Percentiles rank a stretch among this genome's conserved stretches.
Conservation (phyloP, 2,329 filamentous ascomycete genomes). For the Pseudocercospora fuligena region DNA sequence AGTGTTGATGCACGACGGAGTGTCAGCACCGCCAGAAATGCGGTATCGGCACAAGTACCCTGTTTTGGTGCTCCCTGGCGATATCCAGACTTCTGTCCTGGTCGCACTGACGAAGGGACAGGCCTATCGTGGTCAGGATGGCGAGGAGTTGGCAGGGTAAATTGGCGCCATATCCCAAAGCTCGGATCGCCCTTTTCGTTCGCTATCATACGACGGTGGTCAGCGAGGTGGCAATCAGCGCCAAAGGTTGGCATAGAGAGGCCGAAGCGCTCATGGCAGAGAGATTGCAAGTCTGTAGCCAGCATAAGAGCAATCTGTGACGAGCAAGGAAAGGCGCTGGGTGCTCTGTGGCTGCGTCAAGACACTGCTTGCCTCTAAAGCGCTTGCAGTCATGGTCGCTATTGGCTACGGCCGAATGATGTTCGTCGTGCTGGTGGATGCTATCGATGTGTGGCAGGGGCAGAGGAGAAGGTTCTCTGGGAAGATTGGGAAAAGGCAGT, state of each 20-base stretch:
- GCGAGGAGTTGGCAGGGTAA: slow-evolving; percentile 2
- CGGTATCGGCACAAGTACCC: neutral
- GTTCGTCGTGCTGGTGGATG: no score
- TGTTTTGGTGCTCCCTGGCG: neutral
- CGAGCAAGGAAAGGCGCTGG: no score
- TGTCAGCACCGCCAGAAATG: neutral
- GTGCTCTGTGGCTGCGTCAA: no score
- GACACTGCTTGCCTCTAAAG: no score
- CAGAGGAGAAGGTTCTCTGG: no score
- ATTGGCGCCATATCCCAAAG: neutral
- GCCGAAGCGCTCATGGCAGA: no score
- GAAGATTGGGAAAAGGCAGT: no score
- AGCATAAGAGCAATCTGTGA: no score
- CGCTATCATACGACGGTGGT: neutral
- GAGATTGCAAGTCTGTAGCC: no score
- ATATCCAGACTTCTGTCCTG: neutral
- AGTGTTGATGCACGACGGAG: neutral
- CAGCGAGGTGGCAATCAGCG: neutral
- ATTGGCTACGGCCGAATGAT: no score
- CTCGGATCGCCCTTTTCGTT: neutral
- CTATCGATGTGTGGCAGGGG: no score
- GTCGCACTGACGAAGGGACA: neutral
- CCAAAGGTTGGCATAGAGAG: neutral
- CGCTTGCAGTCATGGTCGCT: no score
- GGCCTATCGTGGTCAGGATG: neutral